Conservation (phyloP, 2,329 filamentous ascomycete genomes). For the Xylaria sp. region DNA sequence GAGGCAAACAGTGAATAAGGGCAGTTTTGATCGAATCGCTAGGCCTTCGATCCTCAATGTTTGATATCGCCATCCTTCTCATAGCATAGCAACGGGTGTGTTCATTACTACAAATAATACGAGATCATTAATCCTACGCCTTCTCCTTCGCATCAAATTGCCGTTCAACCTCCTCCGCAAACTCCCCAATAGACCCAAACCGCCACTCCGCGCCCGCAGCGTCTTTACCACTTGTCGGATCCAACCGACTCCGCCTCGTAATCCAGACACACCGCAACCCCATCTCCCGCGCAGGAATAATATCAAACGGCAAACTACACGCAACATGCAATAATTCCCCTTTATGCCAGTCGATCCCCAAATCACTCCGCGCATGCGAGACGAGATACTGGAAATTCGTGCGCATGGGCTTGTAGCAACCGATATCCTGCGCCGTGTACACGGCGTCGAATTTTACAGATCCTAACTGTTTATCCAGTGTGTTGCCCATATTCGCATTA, state of each 20-base stretch:
- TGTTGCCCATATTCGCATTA: constrained; percentile 31
- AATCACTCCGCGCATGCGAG: constrained; percentile 43
- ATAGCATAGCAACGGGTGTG: background rate
- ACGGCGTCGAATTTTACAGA: constrained; percentile 54
- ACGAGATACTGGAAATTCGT: constrained; percentile 64
- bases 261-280: constrained; percentile 63
- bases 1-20: background rate
- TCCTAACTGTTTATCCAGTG: constrained; percentile 36
- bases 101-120: background rate
- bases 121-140: background rate
- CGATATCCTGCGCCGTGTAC: constrained; percentile 66
- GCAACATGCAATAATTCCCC: constrained; percentile 61
- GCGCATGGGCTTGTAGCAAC: constrained; percentile 62
- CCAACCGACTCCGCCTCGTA: constrained; percentile 40
- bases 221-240: constrained; percentile 20
- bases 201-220: constrained; percentile 34
- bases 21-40: background rate
- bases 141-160: constrained; percentile 33
- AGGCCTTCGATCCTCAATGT: too few relatives aligned
- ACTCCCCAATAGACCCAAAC: constrained; percentile 37
- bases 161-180: constrained; percentile 38
- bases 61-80: background rate
- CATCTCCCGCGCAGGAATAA: constrained; percentile 56
- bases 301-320: constrained; percentile 62
- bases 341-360: constrained; percentile 46